Evolutionary conservation across 2,329 filamentous ascomycete species (phyloP).

Genomic region (Lachnellula occidentalis): DNA sequence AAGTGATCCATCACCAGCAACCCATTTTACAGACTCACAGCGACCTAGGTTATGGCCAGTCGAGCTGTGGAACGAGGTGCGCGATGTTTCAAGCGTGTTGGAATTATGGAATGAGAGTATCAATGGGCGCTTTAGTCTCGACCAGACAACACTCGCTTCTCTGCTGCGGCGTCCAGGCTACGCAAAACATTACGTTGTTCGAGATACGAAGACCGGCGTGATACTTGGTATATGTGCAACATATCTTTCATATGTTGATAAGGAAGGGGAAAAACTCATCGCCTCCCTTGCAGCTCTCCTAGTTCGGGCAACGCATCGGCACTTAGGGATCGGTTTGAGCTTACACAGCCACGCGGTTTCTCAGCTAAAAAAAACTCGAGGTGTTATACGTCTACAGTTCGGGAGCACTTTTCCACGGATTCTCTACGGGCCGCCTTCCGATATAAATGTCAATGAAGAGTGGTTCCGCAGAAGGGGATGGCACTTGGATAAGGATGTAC

Average conservation of each 20-base stretch:
- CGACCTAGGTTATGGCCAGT: slow-evolving; percentile 26
- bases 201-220: slow-evolving; percentile 38
- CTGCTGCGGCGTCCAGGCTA: slow-evolving; percentile 51
- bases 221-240: slow-evolving; percentile 55
- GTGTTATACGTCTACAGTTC: slow-evolving; percentile 49
- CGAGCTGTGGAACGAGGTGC: slow-evolving; percentile 27
- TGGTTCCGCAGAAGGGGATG: slow-evolving; percentile 54
- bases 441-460: slow-evolving; percentile 33
- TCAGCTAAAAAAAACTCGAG: slow-evolving; percentile 45
- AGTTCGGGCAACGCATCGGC: slow-evolving; percentile 43
- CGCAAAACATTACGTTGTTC: slow-evolving; percentile 51
- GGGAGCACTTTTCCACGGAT: slow-evolving; percentile 55
- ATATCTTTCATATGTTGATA: slow-evolving; percentile 52
- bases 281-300: slow-evolving; percentile 51
- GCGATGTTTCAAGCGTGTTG: slow-evolving; percentile 24
- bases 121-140: slow-evolving; percentile 39
- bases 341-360: slow-evolving; percentile 47
- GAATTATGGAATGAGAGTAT: slow-evolving; percentile 26
- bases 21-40: not conserved
- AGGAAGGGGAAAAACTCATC: slow-evolving; percentile 45
- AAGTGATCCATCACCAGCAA: not conserved
- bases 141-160: slow-evolving; percentile 37
- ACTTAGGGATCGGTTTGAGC: slow-evolving; percentile 46
- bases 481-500: slow-evolving; percentile 39
- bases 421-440: slow-evolving; percentile 47